Percentiles rank a stretch among this genome's conserved stretches.
Evolutionary conservation across 495 filamentous ascomycete species (phyloP).

Genomic region (Parathielavia hyrcaniae): DNA sequence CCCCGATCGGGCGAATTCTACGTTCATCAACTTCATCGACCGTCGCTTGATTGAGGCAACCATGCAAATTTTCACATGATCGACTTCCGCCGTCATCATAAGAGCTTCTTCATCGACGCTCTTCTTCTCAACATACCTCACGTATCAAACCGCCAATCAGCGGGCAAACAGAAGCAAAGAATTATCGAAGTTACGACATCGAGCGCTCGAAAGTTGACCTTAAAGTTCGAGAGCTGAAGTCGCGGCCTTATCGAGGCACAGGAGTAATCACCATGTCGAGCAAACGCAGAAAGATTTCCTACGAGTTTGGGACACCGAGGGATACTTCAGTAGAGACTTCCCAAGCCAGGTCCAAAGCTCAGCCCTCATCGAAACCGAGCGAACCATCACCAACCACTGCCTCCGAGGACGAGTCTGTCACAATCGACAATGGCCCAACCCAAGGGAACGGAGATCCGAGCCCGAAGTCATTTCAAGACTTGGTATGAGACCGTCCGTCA

Average conservation of each 20-base stretch:
- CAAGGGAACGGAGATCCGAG: conserved; percentile 23
- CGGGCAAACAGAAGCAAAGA: too few species aligned
- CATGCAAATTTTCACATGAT: too few species aligned
- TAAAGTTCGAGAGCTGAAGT: too few species aligned
- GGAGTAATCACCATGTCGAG: conserved; percentile 21
- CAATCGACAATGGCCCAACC: conserved; percentile 20
- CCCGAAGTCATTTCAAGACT: conserved; percentile 68
- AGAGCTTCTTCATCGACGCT: too few species aligned
- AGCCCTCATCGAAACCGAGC: conserved; percentile 8
- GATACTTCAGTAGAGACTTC: conserved; percentile 3
- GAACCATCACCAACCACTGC: conserved; percentile 1
- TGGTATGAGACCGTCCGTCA: conserved; percentile 32
- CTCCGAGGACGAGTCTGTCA: conserved; percentile 22
- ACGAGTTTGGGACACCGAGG: conserved; percentile 9
- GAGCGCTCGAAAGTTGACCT: too few species aligned
- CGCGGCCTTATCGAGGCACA: neutral
- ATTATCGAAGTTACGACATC: too few species aligned
- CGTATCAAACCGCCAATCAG: too few species aligned
- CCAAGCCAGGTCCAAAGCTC: conserved; percentile 8
- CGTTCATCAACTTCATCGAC: too few species aligned
- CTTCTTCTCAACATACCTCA: too few species aligned
- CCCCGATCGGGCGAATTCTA: too few species aligned
- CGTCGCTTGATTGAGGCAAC: too few species aligned
- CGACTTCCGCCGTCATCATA: too few species aligned
- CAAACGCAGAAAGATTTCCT: conserved; percentile 28